Conservation (phyloP, 2,329 filamentous ascomycete genomes). For the Colletotrichum melonis region DNA sequence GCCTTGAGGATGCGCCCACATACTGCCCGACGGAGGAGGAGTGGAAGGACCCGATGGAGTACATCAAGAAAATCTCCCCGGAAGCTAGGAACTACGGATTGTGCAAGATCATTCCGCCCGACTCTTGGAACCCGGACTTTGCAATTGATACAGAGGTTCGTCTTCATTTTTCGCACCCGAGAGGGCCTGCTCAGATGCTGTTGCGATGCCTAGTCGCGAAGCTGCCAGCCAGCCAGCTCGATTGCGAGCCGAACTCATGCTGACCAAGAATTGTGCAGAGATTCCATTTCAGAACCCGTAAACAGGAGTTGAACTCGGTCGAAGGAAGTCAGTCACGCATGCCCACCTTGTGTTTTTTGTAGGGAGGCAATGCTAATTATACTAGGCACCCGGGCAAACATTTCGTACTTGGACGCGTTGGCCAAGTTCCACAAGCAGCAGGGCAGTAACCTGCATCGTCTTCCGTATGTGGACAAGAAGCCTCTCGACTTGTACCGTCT, state of each 20-base stretch:
- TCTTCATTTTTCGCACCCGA: not conserved
- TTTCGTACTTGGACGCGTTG: conserved; percentile 95
- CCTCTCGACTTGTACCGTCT: conserved; percentile 94
- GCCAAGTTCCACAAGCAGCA: conserved; percentile 97
- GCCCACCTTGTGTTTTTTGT: not conserved
- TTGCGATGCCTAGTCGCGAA: not conserved
- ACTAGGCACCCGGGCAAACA: conserved; percentile 89
- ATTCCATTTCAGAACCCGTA: conserved; percentile 96
- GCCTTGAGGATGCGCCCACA: conserved; percentile 88
- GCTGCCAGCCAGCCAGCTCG: not conserved
- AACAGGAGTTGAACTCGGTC: conserved; percentile 96
- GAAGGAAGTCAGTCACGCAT: conserved; percentile 83
- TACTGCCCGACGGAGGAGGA: conserved; percentile 93
- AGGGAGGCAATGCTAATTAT: conserved; percentile 46
- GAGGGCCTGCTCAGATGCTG: not conserved
- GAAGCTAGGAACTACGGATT: conserved; percentile 91
- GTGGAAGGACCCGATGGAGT: conserved; percentile 93
- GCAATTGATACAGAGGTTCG: conserved; percentile 94
- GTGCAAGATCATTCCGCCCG: conserved; percentile 94
- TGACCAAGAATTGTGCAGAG: conserved; percentile 63
- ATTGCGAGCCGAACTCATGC: not conserved
- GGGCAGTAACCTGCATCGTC: conserved; percentile 91
- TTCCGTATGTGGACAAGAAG: conserved; percentile 97
- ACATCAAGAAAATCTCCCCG: conserved; percentile 89
- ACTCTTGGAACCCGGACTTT: conserved; percentile 93